Base-by-base conservation (phyloP, 129 eudicot species). In the Centrapalus pauciflorus region DNA sequence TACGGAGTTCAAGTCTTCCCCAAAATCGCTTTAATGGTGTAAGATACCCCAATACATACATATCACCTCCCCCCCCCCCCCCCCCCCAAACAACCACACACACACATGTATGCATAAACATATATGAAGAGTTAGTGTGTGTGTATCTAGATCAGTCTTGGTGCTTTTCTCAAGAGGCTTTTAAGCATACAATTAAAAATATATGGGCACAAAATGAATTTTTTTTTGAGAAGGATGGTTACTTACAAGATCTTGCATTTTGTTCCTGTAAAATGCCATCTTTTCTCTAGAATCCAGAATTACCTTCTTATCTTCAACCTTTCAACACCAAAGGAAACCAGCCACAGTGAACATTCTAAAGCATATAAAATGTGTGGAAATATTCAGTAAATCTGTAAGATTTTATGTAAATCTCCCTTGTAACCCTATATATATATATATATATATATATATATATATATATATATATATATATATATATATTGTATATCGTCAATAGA, bases 231-330 rank as follows among this genome's bases (percentile, higher is more conserved):
- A 55, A 71, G 64, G 38, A 67, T 32, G 73, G 61, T 33, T 48
- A 77, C 96, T 85, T 76, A 93, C 98, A 78, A 93, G 96, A 58
- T 93, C 98, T 73, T 93, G 98, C 98, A 93, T 93, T 73, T 88
- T 88, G 55, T 82, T 74, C 73, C 96, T 79, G 75, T 78, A 93
- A 70, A 68, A 93, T 34, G 80, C 86, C 73, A 88, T 66, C 84
- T 88, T 93, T 75, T 88, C 98, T 77, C 80, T 88, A 43, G 98
- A 93, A 80, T 93, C 98, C 77, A 93, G 75, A 80, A 74, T 55
- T 83, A 78, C 59, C 63, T 83, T 92, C 69, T 90, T 87, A 54
- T 70, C 80, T 43, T 81, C 95, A 81, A 59, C 95, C 96, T 92
- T 72, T 35, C 13, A 78, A 41, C 50, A 65, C 56, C 64, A 80